Base-by-base conservation (phyloP, 2,329 filamentous ascomycete genomes). In the Trematosphaeria pertusa region DNA sequence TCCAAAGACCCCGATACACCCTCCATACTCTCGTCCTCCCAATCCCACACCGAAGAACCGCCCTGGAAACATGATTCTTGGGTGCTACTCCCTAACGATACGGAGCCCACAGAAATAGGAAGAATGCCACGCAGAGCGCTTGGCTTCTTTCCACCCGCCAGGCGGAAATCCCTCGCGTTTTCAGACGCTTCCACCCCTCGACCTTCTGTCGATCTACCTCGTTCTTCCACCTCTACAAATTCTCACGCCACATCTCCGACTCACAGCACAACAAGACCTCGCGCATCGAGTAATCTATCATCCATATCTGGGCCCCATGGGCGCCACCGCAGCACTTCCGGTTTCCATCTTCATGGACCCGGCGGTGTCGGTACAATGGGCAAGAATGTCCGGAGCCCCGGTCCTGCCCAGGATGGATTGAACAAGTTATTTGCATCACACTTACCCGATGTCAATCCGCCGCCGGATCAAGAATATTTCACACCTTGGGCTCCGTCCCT, bases 61-160 rank as follows among this genome's bases (percentile, higher is more conserved):
- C 83, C 85, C 4, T 96, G 91, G 89, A 87, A 83, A 48, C 91
- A 97, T 72, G 90, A 96, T 48, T 87, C 89, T 35, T 97, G 91
- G 91, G 89, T 96, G 1, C 78, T 87, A 21, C 81, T 97, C 19
- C 89, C 93, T 52, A 87, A 86, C 17, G 81, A 82, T 53, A 76
- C 78, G 12, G 80, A 85, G 18, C 87, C 90, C 1, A 86, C 94
- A 18, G 89, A 97, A 69, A 94, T 99, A 56, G 91, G 86, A 12
- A 86, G 94, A 21, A 84, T 97, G 47, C 85, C 91, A 17, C 85
- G 89, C 46, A 86, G 87, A 72, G 82, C 87, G 2, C 80, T 97
- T 34, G 93, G 92, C 18, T 97, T 93, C 73, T 97, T 97, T 65
- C 93, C 93, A 3, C 92, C 92, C 6, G 84, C 91, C 15, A 81